Percentiles rank a stretch among this genome's conserved stretches.
Evolutionary conservation across 176 grass and related monocot species (phyloP).

Genomic region (Eleusine indica): DNA sequence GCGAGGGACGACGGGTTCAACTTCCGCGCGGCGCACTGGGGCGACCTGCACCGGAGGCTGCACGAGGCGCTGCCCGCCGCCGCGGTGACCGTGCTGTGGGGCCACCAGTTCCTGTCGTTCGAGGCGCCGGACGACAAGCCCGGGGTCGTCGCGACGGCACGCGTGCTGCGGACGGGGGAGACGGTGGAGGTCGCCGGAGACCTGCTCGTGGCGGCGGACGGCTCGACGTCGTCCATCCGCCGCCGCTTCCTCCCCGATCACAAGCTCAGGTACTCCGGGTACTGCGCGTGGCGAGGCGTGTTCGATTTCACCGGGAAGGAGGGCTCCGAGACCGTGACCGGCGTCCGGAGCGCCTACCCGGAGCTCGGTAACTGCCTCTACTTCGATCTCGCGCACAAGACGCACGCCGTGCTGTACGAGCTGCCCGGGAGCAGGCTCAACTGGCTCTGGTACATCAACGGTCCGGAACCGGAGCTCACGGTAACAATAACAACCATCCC

Average conservation of each 20-base stretch:
- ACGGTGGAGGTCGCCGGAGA: slow-evolving; percentile 56
- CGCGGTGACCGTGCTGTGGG: slow-evolving; percentile 59
- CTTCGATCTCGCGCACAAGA: slow-evolving; percentile 75
- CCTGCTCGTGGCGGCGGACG: slow-evolving; percentile 85
- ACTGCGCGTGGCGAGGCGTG: slow-evolving; percentile 81
- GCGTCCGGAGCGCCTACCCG: slow-evolving; percentile 61
- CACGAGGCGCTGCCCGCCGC: slow-evolving; percentile 59
- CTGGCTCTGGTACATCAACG: slow-evolving; percentile 94
- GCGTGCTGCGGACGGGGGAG: slow-evolving; percentile 54
- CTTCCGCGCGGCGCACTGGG: slow-evolving; percentile 81
- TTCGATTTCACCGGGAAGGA: slow-evolving; percentile 81
- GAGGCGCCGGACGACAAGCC: slow-evolving; percentile 34
- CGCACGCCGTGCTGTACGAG: slow-evolving; percentile 85
- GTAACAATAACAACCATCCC: slow-evolving; percentile 31
- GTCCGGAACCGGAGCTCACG: slow-evolving; percentile 63
- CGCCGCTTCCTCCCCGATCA: slow-evolving; percentile 69
- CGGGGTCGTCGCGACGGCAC: slow-evolving; percentile 49
- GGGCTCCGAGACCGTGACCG: slow-evolving; percentile 45
- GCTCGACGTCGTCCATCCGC: slow-evolving; percentile 67
- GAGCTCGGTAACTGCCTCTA: slow-evolving; percentile 80
- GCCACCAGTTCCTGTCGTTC: slow-evolving; percentile 81
- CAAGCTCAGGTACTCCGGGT: slow-evolving; percentile 81
- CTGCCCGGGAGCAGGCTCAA: slow-evolving; percentile 68
- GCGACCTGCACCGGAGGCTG: slow-evolving; percentile 70
- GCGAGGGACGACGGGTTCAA: slow-evolving; percentile 68